phyloP scores from a whole-genome alignment of 495 filamentous ascomycete genomes.

The Evernia prunastri region DNA sequence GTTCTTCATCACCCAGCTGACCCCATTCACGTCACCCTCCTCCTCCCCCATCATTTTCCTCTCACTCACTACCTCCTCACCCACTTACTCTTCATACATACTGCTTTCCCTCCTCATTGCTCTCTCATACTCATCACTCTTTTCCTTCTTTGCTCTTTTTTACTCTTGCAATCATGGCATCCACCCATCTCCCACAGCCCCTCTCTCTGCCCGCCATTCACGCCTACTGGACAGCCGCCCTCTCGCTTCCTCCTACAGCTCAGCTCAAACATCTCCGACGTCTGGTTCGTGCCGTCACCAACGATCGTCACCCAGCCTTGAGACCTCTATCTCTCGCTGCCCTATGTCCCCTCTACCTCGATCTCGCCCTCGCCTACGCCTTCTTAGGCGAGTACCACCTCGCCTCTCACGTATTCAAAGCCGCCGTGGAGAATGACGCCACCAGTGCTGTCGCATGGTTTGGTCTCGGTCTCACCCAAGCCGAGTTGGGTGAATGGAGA shows the following conservation, averaged over 20 bases:
- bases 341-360: conserved; percentile 3
- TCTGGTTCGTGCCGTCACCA: neutral
- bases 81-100: neutral
- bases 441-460: conserved; percentile 53
- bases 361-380: conserved; percentile 15
- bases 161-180: neutral
- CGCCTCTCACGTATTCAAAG: neutral
- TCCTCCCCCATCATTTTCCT: neutral
- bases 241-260: conserved; percentile 1
- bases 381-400: conserved; percentile 14
- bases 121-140: neutral
- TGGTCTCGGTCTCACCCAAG: conserved; percentile 59
- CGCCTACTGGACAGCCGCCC: neutral
- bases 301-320: neutral
- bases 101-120: neutral
- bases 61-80: neutral
- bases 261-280: neutral
- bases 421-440: neutral
- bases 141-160: neutral
- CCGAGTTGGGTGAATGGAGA: neutral
- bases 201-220: conserved; percentile 1
- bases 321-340: neutral
- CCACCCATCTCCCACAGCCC: neutral
- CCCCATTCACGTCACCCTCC: neutral
- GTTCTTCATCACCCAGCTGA: too few relatives aligned